A percentile compares a stretch with the other conserved stretches of the same genome.
Evolutionary conservation across 331 rosid species (phyloP).

Genomic region (Arachis monticola): DNA sequence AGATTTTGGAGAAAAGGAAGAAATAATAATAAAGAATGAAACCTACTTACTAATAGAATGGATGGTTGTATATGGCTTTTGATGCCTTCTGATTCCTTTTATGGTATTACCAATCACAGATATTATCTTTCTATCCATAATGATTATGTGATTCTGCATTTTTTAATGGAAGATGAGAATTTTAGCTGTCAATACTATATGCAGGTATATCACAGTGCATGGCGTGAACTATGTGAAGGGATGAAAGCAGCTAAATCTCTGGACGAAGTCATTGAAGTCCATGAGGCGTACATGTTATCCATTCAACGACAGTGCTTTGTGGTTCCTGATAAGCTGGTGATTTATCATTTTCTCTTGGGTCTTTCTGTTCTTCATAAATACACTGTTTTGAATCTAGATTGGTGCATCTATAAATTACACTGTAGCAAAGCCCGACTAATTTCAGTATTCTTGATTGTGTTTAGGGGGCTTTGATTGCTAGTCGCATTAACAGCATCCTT

Average conservation of each 20-base stretch:
- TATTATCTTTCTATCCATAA: neutral
- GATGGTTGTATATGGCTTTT: slow-evolving; percentile 4
- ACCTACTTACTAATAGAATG: slow-evolving; percentile 15
- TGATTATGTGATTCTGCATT: slow-evolving; percentile 28
- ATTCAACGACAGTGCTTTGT: slow-evolving; percentile 97
- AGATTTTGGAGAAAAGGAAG: slow-evolving; percentile 23
- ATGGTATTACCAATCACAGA: slow-evolving; percentile 15
- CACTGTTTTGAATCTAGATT: slow-evolving; percentile 32
- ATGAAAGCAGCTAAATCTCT: slow-evolving; percentile 82
- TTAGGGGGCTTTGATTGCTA: slow-evolving; percentile 96
- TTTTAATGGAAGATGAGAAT: slow-evolving; percentile 33
- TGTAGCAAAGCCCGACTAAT: slow-evolving; percentile 43
- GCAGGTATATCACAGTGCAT: slow-evolving; percentile 99
- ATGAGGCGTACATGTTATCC: slow-evolving; percentile 83
- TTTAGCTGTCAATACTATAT: slow-evolving; percentile 46
- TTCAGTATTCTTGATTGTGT: slow-evolving; percentile 36
- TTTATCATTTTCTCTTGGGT: slow-evolving; percentile 33
- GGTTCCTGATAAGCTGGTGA: slow-evolving; percentile 97
- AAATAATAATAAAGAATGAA: neutral
- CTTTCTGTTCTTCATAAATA: slow-evolving; percentile 7
- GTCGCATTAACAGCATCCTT: slow-evolving; percentile 90
- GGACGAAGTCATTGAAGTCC: slow-evolving; percentile 96
- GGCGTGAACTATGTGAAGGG: slow-evolving; percentile 94
- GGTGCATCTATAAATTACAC: slow-evolving; percentile 12
- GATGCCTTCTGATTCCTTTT: slow-evolving; percentile 20